Evolutionary conservation across 2,329 filamentous ascomycete genomes (phyloP), one percentile per base, ranked within the genome.

Genomic region (Fusarium nisikadoi): DNA sequence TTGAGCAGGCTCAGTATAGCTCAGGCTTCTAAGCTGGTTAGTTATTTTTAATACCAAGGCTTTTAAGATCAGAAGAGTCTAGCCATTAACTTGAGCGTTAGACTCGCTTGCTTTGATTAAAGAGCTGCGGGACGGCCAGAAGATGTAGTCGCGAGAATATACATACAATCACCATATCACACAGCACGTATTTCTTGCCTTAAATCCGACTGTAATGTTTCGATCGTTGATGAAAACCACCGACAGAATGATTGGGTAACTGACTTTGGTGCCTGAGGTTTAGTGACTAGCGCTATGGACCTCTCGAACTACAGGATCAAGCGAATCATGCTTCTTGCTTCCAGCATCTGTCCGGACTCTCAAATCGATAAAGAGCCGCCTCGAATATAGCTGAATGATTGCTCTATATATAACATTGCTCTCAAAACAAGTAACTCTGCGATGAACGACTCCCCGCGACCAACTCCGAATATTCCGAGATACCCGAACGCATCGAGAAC

Each of bases 331-430:
- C 33, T 36, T 31, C 10, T 31, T 38, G 33, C 33, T 36, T 31
- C 10, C 14, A 16, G 19, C 17, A 23, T 29, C 11, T 5, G 13
- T 14, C 16, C 5, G 0, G 5, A 3, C 8, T 23, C 27, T 17
- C 38, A 3, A 8, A 9, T 20, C 6, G 6, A 33, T 19, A 5
- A 25, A 46, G 2, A 33, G 13, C 2, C 2, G 4, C 13, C 6
- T 23, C 11, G 2, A 17, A 13, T 35, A 19, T 19, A 45, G 3
- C 17, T 3, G 10, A 45, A 25, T 7, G 1, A 12, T 17, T 29
- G 8, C 2, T 8, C 12, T 20, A 23, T 10, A 6, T 1, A n/a
- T 8, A 0, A 5, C 0, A 12, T 25, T 2, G 0, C 9, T n/a
- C 4, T 17, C 12, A 11, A 12, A n/a, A 3, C 12, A 43, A 42